Base-by-base conservation (phyloP, 2,329 filamentous ascomycete species). In the Monosporascus sp. region DNA sequence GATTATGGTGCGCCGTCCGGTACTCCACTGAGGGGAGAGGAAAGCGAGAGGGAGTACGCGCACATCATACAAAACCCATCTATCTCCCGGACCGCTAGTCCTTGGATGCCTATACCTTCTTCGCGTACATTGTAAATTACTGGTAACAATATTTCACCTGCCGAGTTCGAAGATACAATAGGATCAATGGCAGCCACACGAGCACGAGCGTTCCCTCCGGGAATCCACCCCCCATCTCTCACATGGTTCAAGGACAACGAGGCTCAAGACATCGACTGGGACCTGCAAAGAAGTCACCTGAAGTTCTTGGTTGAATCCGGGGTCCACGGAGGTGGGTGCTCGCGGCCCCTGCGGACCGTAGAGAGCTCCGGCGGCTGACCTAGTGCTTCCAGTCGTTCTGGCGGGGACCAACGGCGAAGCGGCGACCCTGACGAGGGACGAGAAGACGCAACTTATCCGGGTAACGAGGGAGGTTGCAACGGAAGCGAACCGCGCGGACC, bases 371-470 rank as follows among this genome's bases (percentile, higher is more conserved):
- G 42, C 24, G 15, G 47, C 18, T 18, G 27, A 48, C 20, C 15
- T 51, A 55, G 61, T 52, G 62, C 45, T 3, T 27, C 2, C 18
- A 72, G 72, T 89, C 53, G 83, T 87, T 46, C 81, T 85, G 47
- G 84, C 87, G 63, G 86, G 86, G 47, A 87, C 84, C 57, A 90
- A 89, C 62, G 86, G 86, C 60, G 86, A 90, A 70, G 84, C 86
- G 6, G 85, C 88, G 2, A 85, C 87, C 55, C 74, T 89, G 14
- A 81, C 80, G 42, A 74, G 77, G 53, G 77, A 79, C 14, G 86
- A 89, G 67, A 82, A 86, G 63, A 76, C 78, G 46, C 71, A 78
- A 49, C 77, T 90, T 52, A 83, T 85, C 6, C 70, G 70, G 53
- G 77, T 79, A 34, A 85, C 85, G 3, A 83, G 85, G 42, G 76